Conservation (phyloP, 345 rosid genomes). For the Raphanus sativus region DNA sequence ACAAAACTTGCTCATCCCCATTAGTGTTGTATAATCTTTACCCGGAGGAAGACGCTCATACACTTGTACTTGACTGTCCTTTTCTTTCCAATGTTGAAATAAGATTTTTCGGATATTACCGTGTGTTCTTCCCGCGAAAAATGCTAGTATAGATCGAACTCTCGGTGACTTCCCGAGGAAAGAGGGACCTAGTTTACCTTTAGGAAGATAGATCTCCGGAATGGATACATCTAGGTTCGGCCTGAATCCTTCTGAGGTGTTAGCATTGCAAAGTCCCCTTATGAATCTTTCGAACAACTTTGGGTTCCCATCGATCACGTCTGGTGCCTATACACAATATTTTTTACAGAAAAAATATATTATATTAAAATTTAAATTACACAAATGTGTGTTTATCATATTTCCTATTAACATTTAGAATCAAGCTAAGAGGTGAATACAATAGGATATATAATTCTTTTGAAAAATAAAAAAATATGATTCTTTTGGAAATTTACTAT, state of each 20-base stretch:
- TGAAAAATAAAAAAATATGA: too few species aligned
- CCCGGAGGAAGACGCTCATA: conserved; percentile 51
- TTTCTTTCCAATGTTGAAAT: conserved; percentile 49
- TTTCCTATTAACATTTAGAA: not conserved
- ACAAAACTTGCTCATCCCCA: conserved; percentile 54
- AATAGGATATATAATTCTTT: not conserved
- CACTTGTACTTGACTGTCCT: conserved; percentile 44
- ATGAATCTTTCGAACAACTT: conserved; percentile 47
- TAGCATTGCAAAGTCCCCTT: conserved; percentile 57
- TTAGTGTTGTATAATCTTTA: conserved; percentile 39
- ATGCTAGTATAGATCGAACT: conserved; percentile 43
- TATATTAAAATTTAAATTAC: not conserved
- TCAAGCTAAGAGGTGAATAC: not conserved
- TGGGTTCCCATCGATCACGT: conserved; percentile 40
- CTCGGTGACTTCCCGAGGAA: conserved; percentile 25
- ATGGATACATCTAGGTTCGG: conserved; percentile 51
- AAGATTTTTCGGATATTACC: conserved; percentile 45
- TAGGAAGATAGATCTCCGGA: conserved; percentile 52
- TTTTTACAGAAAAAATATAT: not conserved
- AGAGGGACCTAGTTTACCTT: conserved; percentile 44
- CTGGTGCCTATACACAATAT: conserved; percentile 47
- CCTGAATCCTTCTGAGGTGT: conserved; percentile 52
- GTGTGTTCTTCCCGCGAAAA: conserved; percentile 52
- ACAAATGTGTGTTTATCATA: not conserved
- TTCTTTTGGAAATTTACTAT: not conserved